Evolutionary conservation across 2,329 filamentous ascomycete genomes (phyloP).

Genomic region (Fusarium sp.): DNA sequence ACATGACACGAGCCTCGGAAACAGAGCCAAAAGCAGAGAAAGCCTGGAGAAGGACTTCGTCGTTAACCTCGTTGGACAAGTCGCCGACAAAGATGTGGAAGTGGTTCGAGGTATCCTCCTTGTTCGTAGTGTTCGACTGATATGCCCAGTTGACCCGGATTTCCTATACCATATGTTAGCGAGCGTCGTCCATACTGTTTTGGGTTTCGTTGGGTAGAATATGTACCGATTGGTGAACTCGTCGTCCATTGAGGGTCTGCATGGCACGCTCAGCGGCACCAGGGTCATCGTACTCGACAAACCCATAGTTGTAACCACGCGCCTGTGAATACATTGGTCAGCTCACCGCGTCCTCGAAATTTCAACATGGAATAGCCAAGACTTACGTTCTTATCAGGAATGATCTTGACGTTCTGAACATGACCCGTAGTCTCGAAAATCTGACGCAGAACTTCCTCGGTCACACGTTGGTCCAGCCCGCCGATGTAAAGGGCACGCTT

Average conservation of each 20-base stretch:
- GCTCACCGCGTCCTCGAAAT: conserved; percentile 13
- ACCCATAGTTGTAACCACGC: conserved; percentile 99
- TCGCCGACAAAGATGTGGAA: conserved; percentile 99
- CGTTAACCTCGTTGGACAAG: conserved; percentile 97
- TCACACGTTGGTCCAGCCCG: conserved; percentile 93
- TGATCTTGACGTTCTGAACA: conserved; percentile 99
- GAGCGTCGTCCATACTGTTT: conserved; percentile 10
- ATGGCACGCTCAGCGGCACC: conserved; percentile 96
- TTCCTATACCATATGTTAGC: conserved; percentile 71
- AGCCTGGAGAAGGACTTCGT: conserved; percentile 91
- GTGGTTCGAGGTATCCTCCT: conserved; percentile 97
- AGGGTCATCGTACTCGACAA: conserved; percentile 98
- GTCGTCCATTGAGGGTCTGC: conserved; percentile 94
- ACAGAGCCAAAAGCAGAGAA: conserved; percentile 97
- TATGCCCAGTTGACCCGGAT: conserved; percentile 99
- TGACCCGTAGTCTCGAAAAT: conserved; percentile 99
- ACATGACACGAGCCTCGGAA: conserved; percentile 99
- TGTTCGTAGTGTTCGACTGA: conserved; percentile 92
- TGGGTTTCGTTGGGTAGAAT: not conserved
- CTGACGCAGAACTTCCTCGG: conserved; percentile 94
- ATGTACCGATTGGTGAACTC: conserved; percentile 91
- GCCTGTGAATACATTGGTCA: conserved; percentile 66
- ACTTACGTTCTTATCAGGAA: conserved; percentile 99
- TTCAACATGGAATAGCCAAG: not conserved
- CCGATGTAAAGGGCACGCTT: conserved; percentile 98